A percentile compares a stretch with the other conserved stretches of the same genome.
Evolutionary conservation across 164 flowering plant genomes (phyloP).

Genomic region (Brasenia schreberi): DNA sequence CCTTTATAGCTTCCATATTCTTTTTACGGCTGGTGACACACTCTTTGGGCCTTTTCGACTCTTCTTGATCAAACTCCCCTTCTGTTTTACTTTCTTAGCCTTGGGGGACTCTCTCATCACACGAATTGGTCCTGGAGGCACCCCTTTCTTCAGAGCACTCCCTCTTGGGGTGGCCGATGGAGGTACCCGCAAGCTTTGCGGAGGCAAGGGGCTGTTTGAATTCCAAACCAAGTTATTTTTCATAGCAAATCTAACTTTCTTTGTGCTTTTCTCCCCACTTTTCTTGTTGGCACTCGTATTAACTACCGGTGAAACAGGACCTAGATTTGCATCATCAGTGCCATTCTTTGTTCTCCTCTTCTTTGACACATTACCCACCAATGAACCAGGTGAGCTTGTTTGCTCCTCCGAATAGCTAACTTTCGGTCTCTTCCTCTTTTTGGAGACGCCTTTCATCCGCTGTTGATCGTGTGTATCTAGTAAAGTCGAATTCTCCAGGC

Average conservation of each 20-base stretch:
- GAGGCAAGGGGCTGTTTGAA: constrained; percentile 77
- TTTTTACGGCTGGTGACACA: constrained; percentile 31
- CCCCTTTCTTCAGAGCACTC: constrained; percentile 93
- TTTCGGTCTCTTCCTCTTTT: constrained; percentile 46
- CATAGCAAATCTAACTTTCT: constrained; percentile 80
- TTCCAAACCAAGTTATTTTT: constrained; percentile 87
- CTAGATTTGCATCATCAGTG: constrained; percentile 8
- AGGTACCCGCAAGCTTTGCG: constrained; percentile 74
- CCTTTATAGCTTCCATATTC: constrained; percentile 25
- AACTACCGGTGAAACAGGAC: constrained; percentile 4
- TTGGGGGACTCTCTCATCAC: background rate
- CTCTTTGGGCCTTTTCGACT: constrained; percentile 24
- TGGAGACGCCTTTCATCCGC: constrained; percentile 12
- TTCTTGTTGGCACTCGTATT: constrained; percentile 17
- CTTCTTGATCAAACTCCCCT: constrained; percentile 27
- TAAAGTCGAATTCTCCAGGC: constrained; percentile 17
- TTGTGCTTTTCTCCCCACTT: constrained; percentile 45
- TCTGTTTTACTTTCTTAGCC: constrained; percentile 28
- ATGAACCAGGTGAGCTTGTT: background rate
- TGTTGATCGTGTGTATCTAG: constrained; percentile 12
- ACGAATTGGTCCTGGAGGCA: constrained; percentile 74
- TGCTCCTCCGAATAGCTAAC: background rate
- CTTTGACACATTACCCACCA: constrained; percentile 1
- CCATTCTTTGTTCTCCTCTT: constrained; percentile 24
- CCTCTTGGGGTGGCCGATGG: constrained; percentile 93